Evolutionary conservation across 2,329 filamentous ascomycete genomes (phyloP).

Genomic region (Fusarium keratoplasticum): DNA sequence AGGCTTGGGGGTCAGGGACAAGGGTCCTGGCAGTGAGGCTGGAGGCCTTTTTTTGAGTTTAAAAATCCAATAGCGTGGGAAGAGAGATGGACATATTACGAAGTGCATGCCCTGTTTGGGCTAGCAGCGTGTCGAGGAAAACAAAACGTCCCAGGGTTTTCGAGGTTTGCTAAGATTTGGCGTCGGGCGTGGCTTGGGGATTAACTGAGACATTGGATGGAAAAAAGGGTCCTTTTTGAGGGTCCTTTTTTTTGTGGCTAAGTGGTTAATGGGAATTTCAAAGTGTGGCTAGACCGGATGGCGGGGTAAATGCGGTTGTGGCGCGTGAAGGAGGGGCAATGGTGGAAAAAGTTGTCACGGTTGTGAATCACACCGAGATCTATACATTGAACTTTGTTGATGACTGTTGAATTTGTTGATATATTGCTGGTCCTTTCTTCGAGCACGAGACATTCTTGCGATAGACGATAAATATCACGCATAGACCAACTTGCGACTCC

Average conservation of each 20-base stretch:
- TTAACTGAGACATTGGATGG: conserved; percentile 5
- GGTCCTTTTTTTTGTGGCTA: conserved; percentile 14
- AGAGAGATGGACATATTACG: background rate
- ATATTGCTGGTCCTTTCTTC: background rate
- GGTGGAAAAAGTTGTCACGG: conserved; percentile 20
- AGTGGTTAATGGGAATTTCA: background rate
- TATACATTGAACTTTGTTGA: conserved; percentile 12
- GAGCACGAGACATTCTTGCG: background rate
- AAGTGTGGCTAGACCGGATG: conserved; percentile 17
- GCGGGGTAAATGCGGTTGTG: conserved; percentile 32
- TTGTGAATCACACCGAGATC: conserved; percentile 36
- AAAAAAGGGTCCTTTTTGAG: background rate
- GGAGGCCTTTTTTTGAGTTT: background rate
- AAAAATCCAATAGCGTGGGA: background rate
- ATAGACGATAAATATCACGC: background rate
- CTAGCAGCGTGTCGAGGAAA: conserved; percentile 1
- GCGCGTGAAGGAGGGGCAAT: conserved; percentile 33
- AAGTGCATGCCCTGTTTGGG: conserved; percentile 10
- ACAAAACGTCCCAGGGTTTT: background rate
- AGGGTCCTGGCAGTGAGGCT: background rate
- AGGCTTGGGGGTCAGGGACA: background rate
- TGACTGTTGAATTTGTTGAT: background rate
- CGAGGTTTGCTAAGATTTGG: background rate
- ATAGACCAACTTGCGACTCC: background rate
- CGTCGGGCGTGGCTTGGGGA: background rate